Percentiles rank a stretch among this genome's conserved stretches.
These are phyloP conservation scores for Cryphonectria japonica DNA, from an alignment of 2,329 filamentous ascomycete genomes.

Conservation along the genomic window DNA sequence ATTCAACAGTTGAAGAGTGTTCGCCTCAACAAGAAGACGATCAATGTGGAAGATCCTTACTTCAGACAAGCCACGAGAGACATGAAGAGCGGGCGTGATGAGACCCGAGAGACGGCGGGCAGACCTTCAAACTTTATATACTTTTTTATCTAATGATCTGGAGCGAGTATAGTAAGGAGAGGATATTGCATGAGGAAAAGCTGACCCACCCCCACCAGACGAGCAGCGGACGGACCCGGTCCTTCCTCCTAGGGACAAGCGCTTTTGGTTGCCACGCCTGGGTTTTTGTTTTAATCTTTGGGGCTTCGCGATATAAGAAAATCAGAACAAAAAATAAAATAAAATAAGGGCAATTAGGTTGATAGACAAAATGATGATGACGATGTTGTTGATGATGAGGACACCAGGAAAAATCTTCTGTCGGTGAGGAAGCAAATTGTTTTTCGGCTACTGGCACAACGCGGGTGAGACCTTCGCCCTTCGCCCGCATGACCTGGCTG, in stretches of 20 bases:
- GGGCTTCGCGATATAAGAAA: background rate
- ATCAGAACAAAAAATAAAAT: background rate
- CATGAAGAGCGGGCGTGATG: background rate
- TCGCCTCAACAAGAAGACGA: background rate
- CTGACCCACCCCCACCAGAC: background rate
- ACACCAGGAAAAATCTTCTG: background rate
- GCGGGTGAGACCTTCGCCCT: background rate
- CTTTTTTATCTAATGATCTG: background rate
- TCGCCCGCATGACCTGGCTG: background rate
- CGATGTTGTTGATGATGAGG: background rate
- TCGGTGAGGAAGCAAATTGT: constrained; percentile 2
- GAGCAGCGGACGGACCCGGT: background rate
- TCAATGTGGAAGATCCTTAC: background rate
- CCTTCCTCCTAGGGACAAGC: background rate
- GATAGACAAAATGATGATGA: background rate
- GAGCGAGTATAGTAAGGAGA: background rate
- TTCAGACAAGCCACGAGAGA: background rate
- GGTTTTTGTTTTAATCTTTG: background rate
- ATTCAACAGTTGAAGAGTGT: background rate
- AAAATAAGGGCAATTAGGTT: background rate
- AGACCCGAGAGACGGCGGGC: background rate
- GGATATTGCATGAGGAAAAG: background rate
- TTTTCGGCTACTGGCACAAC: background rate
- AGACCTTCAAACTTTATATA: background rate
- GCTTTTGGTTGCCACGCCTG: background rate